Conservation (phyloP, 306 rosid species). For the Purshia tridentata region DNA sequence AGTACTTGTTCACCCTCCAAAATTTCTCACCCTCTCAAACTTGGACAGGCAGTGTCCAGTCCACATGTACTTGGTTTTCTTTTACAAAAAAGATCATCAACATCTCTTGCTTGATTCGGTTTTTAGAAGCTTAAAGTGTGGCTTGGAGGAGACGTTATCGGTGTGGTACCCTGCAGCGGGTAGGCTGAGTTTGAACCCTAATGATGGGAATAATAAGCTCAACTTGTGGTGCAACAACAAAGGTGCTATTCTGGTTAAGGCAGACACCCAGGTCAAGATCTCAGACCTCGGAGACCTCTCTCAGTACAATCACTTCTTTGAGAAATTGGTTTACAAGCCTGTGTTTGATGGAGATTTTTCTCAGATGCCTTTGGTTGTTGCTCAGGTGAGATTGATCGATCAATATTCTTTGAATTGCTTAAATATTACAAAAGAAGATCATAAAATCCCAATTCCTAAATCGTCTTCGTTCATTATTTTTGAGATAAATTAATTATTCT, state of each 20-base stretch:
- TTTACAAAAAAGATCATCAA: conserved; percentile 32
- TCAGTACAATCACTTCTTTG: conserved; percentile 54
- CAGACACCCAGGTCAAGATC: conserved; percentile 32
- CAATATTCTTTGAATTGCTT: no score
- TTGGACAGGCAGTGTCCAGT: conserved; percentile 75
- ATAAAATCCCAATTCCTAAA: no score
- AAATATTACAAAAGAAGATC: no score
- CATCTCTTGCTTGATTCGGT: conserved; percentile 41
- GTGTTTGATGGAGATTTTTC: conserved; percentile 52
- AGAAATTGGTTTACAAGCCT: conserved; percentile 59
- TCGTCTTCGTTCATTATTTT: no score
- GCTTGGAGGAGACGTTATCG: conserved; percentile 60
- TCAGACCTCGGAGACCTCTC: conserved; percentile 70
- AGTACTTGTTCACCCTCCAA: conserved; percentile 31
- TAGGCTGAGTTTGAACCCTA: conserved; percentile 42
- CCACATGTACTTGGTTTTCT: conserved; percentile 65
- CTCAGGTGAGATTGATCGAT: conserved; percentile 51
- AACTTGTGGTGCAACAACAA: conserved; percentile 67
- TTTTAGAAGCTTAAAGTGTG: conserved; percentile 48
- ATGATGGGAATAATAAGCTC: conserved; percentile 42
- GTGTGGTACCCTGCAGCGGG: conserved; percentile 73
- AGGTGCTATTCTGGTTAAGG: conserved; percentile 62
- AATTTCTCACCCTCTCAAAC: conserved; percentile 57
- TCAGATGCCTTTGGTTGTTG: conserved; percentile 69
- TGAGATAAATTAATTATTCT: no score